Base-by-base conservation (phyloP, 2,329 filamentous ascomycete species). In the Penicillium crustosum region DNA sequence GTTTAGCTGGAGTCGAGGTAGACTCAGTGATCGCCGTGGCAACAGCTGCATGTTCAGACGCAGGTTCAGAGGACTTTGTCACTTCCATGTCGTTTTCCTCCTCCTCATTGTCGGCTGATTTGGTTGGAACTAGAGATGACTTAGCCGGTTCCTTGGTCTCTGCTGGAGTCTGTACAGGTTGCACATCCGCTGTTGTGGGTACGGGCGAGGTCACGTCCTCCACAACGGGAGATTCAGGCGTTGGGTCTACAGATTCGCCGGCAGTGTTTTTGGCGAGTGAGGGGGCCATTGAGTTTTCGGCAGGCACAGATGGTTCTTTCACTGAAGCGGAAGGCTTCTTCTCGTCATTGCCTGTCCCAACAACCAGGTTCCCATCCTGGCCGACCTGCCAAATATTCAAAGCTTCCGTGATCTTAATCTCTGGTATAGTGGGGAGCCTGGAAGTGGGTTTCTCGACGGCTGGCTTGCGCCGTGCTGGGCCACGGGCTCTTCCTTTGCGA, bases 401-500 rank as follows among this genome's bases (percentile, higher is more conserved):
- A 3, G 74, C 64, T 43, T 71, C 70, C 19, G 74, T 74, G 41
- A 77, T 71, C 54, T 68, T 73, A 55, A 77, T 66, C 55, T 76
- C 73, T 2, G 74, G 72, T n/a, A 72, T 70, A 6, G 69, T 63
- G 15, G 70, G 70, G 10, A 73, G 66, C 50, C 60, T 66, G 8
- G 66, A 68, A 47, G 70, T 83, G 12, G 82, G 79, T 31, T 86
- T 84, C 25, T 89, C 86, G 23, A 76, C 78, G 17, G 83, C 83
- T 21, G 85, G 83, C 70, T 86, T 88, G 70, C 92, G 84, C 64
- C 92, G 85, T 65, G 91, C 87, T 17, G 94, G 94, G 12, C 94
- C 94, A 63, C 91, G 88, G 23, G 94, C 94, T 64, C 94, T 85
- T 25, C 92, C 87, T 79, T 97, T 97, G 64, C 94, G 86, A 36